Evolutionary conservation across 495 filamentous ascomycete genomes (phyloP).

Genomic region (Podospora australis): DNA sequence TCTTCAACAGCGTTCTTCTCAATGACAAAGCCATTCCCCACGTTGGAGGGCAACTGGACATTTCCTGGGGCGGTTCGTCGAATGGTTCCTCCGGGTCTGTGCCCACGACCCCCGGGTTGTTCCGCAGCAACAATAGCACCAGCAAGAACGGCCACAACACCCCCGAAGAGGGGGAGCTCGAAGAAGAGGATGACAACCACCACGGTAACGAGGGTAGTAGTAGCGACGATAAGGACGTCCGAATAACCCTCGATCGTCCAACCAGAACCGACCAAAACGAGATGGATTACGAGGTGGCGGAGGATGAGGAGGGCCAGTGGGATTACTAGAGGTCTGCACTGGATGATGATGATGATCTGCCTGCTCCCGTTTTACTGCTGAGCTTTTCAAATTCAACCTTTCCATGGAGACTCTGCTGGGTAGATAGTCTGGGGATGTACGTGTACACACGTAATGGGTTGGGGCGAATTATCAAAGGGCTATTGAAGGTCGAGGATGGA

Average conservation of each 20-base stretch:
- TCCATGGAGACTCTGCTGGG: too few relatives aligned
- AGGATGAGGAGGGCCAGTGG: slow-evolving; percentile 40
- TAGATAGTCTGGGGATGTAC: too few relatives aligned
- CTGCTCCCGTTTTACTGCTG: too few relatives aligned
- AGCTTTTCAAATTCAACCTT: too few relatives aligned
- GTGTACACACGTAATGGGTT: too few relatives aligned
- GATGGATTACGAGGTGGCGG: slow-evolving; percentile 41
- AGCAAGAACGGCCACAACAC: too few relatives aligned
- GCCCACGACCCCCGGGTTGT: slow-evolving; percentile 7
- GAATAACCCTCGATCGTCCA: slow-evolving; percentile 24
- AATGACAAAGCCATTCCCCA: slow-evolving; percentile 58
- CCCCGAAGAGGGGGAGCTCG: background rate
- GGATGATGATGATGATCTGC: too few relatives aligned
- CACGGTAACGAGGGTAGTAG: slow-evolving; percentile 1
- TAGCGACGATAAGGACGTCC: slow-evolving; percentile 29
- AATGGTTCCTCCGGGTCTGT: slow-evolving; percentile 23
- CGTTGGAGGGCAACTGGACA: slow-evolving; percentile 65
- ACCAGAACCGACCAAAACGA: slow-evolving; percentile 17
- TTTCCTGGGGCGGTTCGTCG: slow-evolving; percentile 58
- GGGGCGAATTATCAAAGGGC: too few relatives aligned
- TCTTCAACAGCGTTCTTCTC: slow-evolving; percentile 56
- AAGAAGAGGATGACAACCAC: background rate
- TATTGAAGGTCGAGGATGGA: too few relatives aligned
- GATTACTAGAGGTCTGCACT: slow-evolving; percentile 14
- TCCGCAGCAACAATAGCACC: background rate